Evolutionary conservation across 148 eudicot genomes (phyloP).

Genomic region (Fagopyrum tataricum): DNA sequence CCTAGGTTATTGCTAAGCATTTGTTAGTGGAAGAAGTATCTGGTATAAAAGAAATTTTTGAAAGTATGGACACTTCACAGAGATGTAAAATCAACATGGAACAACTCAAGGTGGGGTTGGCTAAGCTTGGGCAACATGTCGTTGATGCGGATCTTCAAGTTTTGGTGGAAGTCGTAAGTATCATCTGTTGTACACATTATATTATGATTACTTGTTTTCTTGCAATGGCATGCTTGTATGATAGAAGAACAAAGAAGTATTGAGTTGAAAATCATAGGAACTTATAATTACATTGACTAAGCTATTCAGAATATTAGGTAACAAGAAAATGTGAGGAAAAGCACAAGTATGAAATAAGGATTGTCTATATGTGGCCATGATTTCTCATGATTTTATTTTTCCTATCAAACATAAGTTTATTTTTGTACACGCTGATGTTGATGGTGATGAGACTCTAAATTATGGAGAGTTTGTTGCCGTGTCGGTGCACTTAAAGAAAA

Average conservation of each 20-base stretch:
- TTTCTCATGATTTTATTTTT: neutral
- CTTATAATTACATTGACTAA: neutral
- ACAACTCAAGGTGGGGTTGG: conserved; percentile 49
- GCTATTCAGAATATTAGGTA: neutral
- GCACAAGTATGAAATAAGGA: too few species aligned
- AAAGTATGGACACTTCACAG: conserved; percentile 51
- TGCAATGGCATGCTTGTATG: neutral
- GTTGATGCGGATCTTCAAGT: conserved; percentile 70
- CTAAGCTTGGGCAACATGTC: conserved; percentile 59
- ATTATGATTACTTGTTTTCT: neutral
- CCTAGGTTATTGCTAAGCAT: conserved; percentile 74
- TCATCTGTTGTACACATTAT: neutral
- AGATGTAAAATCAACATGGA: conserved; percentile 56
- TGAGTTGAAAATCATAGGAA: too few species aligned
- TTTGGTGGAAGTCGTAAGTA: too few species aligned
- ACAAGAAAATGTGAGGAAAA: neutral
- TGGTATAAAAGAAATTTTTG: conserved; percentile 68
- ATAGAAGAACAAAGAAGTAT: neutral
- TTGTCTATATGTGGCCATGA: neutral
- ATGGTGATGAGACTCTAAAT: conserved; percentile 58
- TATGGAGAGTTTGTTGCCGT: conserved; percentile 67
- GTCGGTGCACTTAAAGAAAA: conserved; percentile 55
- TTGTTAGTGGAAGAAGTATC: conserved; percentile 68
- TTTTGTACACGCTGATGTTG: conserved; percentile 60
- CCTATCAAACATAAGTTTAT: conserved; percentile 13